Evolutionary conservation across 1,284 basidiomycete species (phyloP).

Genomic region (Hemileia vastatrix): DNA sequence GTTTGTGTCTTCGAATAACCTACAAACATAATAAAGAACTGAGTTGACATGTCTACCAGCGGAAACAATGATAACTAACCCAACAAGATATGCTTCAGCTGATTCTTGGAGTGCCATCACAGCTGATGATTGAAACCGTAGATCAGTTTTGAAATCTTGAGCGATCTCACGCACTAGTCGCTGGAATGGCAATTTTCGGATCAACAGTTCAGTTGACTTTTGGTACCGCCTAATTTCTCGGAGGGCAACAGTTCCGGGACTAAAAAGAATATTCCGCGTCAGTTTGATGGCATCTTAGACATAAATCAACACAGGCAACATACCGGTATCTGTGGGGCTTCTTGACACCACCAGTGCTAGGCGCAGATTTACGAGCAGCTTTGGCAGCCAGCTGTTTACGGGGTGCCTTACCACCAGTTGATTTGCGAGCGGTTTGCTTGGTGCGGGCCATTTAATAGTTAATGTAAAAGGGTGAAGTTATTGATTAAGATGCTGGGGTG

Average conservation of each 20-base stretch:
- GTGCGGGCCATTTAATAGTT: conserved; percentile 17
- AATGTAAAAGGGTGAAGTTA: not conserved
- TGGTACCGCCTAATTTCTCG: conserved; percentile 38
- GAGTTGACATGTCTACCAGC: no score
- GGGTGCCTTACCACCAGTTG: conserved; percentile 54
- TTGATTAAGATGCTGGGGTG: not conserved
- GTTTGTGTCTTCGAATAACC: conserved; percentile 50
- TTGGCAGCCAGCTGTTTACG: conserved; percentile 52
- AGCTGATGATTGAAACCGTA: conserved; percentile 64
- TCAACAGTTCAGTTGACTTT: conserved; percentile 49
- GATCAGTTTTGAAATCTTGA: conserved; percentile 50
- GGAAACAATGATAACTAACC: conserved; percentile 29
- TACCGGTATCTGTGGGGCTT: conserved; percentile 56
- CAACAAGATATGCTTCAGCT: conserved; percentile 55
- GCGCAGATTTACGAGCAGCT: conserved; percentile 49
- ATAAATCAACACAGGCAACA: no score
- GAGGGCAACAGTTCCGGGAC: conserved; percentile 40
- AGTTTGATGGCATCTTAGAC: no score
- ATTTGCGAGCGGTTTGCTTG: conserved; percentile 59
- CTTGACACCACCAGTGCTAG: conserved; percentile 53
- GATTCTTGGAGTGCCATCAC: conserved; percentile 68
- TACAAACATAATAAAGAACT: not conserved
- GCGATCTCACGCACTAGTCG: conserved; percentile 39
- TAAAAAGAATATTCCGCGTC: conserved; percentile 42
- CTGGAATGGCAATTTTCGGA: conserved; percentile 48